A percentile compares a stretch with the other conserved stretches of the same genome.
phyloP scores from a whole-genome alignment of 148 eudicot genomes.

The Linanthus parryae region DNA sequence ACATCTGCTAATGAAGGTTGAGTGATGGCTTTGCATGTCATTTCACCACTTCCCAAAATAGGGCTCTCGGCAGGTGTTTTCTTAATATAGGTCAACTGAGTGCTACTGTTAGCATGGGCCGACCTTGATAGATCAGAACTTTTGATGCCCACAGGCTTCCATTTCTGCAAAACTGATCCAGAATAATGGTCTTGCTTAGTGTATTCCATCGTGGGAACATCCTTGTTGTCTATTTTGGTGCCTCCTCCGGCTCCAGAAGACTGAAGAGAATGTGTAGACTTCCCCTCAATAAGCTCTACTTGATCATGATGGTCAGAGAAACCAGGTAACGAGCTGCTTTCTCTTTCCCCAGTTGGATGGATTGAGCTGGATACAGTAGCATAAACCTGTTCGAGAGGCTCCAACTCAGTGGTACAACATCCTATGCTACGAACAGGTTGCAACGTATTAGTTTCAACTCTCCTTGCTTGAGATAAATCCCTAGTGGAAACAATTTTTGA shows the following conservation, averaged over 20 bases:
- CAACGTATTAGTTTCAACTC: constrained; percentile 1
- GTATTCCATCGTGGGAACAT: constrained; percentile 2
- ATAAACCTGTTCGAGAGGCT: constrained; percentile 5
- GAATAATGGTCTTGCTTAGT: constrained; percentile 6
- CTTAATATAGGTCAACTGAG: background rate
- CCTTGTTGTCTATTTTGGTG: constrained; percentile 2
- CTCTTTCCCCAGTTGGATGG: background rate
- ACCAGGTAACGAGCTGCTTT: background rate
- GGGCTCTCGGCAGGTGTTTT: background rate
- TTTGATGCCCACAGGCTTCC: constrained; percentile 13
- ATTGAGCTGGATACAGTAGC: constrained; percentile 7
- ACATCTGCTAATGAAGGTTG: background rate
- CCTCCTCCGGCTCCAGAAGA: constrained; percentile 5
- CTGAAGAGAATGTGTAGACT: background rate
- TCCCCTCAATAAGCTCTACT: constrained; percentile 3
- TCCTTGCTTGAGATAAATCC: constrained; percentile 3
- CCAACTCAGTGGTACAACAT: constrained; percentile 6
- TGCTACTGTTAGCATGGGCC: constrained; percentile 1
- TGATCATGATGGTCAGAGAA: constrained; percentile 5
- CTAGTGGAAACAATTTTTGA: constrained; percentile 8
- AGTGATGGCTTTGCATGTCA: background rate
- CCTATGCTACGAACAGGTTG: constrained; percentile 7
- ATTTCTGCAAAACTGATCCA: constrained; percentile 12
- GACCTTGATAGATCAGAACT: constrained; percentile 1
- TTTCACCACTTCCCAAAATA: background rate